phyloP scores from a whole-genome alignment of 2,329 filamentous ascomycete species.

The Trichoderma sp. region DNA sequence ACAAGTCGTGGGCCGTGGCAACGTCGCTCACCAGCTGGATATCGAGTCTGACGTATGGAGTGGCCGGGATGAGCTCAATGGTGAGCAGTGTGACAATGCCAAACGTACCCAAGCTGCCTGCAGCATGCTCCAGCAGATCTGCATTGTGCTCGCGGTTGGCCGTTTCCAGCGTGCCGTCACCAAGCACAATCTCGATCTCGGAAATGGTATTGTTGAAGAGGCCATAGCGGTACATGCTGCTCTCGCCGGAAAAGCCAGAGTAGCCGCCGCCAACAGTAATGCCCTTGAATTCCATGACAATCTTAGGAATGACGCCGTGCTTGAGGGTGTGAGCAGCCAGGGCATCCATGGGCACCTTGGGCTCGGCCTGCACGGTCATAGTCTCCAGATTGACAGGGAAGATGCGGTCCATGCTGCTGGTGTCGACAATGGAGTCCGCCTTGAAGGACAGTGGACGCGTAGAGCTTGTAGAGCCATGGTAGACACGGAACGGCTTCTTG shows the following conservation, averaged over 20 bases:
- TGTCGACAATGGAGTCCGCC: conserved; percentile 48
- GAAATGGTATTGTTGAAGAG: conserved; percentile 53
- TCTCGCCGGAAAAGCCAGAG: conserved; percentile 54
- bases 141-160: conserved; percentile 44
- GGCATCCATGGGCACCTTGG: conserved; percentile 57
- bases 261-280: conserved; percentile 59
- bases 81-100: conserved; percentile 56
- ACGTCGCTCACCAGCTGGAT: conserved; percentile 39
- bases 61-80: conserved; percentile 47
- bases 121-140: conserved; percentile 52
- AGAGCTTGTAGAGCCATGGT: conserved; percentile 59
- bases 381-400: conserved; percentile 47
- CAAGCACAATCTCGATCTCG: conserved; percentile 53
- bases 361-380: conserved; percentile 52
- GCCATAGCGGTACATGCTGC: conserved; percentile 54
- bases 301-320: conserved; percentile 50
- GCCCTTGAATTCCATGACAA: conserved; percentile 59
- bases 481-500: conserved; percentile 53
- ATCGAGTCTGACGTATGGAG: conserved; percentile 47
- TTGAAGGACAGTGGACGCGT: conserved; percentile 46
- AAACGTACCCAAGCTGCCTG: conserved; percentile 52
- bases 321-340: conserved; percentile 50
- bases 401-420: conserved; percentile 51
- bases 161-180: conserved; percentile 47
- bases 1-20: conserved; percentile 34